Conservation (phyloP, 2,329 filamentous ascomycete genomes). For the Zasmidium angulare region DNA sequence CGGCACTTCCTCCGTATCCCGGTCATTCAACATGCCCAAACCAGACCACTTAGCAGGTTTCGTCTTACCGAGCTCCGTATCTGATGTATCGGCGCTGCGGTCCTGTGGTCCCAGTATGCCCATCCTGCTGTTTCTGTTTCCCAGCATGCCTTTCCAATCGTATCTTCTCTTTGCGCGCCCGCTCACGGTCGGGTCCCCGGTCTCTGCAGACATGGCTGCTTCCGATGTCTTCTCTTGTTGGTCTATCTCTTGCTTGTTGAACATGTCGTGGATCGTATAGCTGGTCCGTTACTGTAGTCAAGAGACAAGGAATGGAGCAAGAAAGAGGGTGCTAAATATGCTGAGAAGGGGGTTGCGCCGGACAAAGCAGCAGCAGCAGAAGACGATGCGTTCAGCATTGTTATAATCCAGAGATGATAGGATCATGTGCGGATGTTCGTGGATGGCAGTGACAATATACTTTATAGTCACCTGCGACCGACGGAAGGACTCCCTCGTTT, state of each 20-base stretch:
- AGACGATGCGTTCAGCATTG: background rate
- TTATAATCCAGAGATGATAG: background rate
- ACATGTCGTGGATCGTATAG: no score
- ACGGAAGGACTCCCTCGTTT: background rate
- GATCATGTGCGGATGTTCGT: background rate
- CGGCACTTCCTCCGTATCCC: slow-evolving; percentile 79
- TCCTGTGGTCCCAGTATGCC: slow-evolving; percentile 13
- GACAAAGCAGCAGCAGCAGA: no score
- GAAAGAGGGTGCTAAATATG: no score
- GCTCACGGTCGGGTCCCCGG: background rate
- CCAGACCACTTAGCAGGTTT: slow-evolving; percentile 49
- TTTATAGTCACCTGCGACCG: background rate
- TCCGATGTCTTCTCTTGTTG: background rate
- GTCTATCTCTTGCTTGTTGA: background rate
- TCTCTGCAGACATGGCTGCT: background rate
- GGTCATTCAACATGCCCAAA: slow-evolving; percentile 81
- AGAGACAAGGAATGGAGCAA: no score
- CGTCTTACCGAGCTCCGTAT: slow-evolving; percentile 12
- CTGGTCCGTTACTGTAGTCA: no score
- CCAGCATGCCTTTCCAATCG: slow-evolving; percentile 25
- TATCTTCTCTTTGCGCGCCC: slow-evolving; percentile 22
- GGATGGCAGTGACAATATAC: background rate
- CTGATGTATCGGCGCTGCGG: slow-evolving; percentile 17
- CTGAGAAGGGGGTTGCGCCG: no score
- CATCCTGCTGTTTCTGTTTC: slow-evolving; percentile 7